phyloP scores from a whole-genome alignment of 2,329 filamentous ascomycete species.

The Colletotrichum sp. region DNA sequence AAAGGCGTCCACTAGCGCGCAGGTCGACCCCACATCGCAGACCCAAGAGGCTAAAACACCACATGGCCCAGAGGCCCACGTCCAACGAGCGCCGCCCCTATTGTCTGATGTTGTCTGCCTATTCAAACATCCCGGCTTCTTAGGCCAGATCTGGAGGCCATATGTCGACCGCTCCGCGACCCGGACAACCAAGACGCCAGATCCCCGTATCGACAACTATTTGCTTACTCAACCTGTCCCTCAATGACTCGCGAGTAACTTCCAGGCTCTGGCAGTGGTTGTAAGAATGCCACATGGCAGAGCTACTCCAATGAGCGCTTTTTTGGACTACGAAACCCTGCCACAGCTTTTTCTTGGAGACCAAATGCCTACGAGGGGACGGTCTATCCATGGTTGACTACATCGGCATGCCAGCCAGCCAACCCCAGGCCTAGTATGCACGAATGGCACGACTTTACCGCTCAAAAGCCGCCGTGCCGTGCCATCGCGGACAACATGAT shows the following conservation, averaged over 20 bases:
- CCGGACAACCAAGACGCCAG: neutral
- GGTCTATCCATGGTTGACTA: neutral
- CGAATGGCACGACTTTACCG: neutral
- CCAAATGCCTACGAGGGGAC: neutral
- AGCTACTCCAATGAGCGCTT: neutral
- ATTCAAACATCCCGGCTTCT: neutral
- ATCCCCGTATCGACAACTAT: neutral
- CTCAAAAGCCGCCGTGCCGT: neutral
- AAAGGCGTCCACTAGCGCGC: neutral
- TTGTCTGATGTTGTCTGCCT: conserved; percentile 2
- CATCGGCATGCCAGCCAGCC: neutral
- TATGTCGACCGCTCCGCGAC: neutral
- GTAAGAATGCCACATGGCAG: neutral
- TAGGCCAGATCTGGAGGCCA: neutral
- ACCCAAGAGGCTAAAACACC: conserved; percentile 15
- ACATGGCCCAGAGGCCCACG: conserved; percentile 5
- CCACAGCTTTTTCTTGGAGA: neutral
- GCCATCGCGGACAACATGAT: neutral
- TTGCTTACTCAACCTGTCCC: neutral
- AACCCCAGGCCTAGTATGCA: neutral
- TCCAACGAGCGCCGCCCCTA: neutral
- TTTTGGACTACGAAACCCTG: neutral
- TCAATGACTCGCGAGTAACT: conserved; percentile 7
- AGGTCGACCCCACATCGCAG: conserved; percentile 11
- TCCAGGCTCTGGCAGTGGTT: neutral